Conservation (phyloP, 2,329 filamentous ascomycete genomes). For the Didymellaceae sp. region DNA sequence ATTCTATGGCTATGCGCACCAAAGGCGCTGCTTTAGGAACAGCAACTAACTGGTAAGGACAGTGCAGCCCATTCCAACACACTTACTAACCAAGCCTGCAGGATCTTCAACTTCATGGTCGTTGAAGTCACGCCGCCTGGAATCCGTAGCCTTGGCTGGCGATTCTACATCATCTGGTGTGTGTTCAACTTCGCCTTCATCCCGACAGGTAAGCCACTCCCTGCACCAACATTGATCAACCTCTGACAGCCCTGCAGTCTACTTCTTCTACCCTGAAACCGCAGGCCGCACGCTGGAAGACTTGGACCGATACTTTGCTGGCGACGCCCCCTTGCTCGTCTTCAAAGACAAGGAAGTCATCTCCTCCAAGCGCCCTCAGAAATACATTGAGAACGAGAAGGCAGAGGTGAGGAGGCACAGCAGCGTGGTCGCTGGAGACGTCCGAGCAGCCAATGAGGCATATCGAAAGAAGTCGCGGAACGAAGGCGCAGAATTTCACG, state of each 20-base stretch:
- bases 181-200: constrained; percentile 57
- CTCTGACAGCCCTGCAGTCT: constrained; percentile 24
- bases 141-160: constrained; percentile 50
- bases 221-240: not conserved
- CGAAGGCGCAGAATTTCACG: constrained; percentile 7
- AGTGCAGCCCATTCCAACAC: too few relatives aligned
- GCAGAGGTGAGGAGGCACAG: constrained; percentile 30
- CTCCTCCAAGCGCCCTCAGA: constrained; percentile 52
- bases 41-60: constrained; percentile 55
- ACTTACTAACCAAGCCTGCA: not conserved
- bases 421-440: constrained; percentile 26
- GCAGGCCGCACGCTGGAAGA: constrained; percentile 41
- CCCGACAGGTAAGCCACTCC: constrained; percentile 38
- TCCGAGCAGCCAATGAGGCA: constrained; percentile 21
- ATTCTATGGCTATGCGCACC: constrained; percentile 57
- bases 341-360: constrained; percentile 57
- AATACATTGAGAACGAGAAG: constrained; percentile 55
- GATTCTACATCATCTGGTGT: constrained; percentile 56
- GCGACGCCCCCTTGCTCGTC: constrained; percentile 50
- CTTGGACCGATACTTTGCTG: constrained; percentile 37
- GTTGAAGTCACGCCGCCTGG: constrained; percentile 53
- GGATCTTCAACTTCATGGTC: constrained; percentile 24
- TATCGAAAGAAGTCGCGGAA: not conserved
- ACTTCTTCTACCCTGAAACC: constrained; percentile 41
- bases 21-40: constrained; percentile 58